A percentile compares a stretch with the other conserved stretches of the same genome.
Evolutionary conservation across 2,329 filamentous ascomycete genomes (phyloP).

Genomic region (Fusarium verrucosum): DNA sequence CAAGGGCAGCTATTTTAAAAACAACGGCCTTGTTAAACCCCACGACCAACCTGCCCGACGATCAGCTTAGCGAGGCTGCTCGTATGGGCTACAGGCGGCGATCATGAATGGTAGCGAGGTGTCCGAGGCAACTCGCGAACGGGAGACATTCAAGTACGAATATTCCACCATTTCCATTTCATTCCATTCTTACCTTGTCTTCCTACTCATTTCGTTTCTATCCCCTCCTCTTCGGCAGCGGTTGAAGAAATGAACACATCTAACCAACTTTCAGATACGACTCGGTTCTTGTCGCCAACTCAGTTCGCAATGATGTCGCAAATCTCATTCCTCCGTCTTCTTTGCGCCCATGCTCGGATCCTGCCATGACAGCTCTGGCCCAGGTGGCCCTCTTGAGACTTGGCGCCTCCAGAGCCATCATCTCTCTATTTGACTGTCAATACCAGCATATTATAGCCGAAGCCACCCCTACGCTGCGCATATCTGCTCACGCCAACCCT

Average conservation of each 20-base stretch:
- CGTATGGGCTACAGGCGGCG: neutral
- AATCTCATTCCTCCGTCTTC: conserved; percentile 37
- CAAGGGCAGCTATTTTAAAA: conserved; percentile 1
- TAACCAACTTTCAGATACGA: conserved; percentile 25
- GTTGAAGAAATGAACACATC: neutral
- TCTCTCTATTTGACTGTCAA: conserved; percentile 61
- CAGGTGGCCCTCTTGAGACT: conserved; percentile 59
- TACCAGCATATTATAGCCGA: conserved; percentile 63
- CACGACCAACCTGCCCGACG: neutral
- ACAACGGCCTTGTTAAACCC: neutral
- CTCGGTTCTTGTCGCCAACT: conserved; percentile 27
- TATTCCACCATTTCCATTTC: neutral
- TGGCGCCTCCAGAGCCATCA: conserved; percentile 53
- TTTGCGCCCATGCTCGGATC: conserved; percentile 48
- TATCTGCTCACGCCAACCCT: conserved; percentile 44
- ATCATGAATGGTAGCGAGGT: conserved; percentile 18
- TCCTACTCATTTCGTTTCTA: neutral
- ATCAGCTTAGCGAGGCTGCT: conserved; percentile 1
- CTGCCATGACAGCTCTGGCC: conserved; percentile 58
- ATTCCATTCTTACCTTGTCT: no score
- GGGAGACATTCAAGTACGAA: conserved; percentile 48
- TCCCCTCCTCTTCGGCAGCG: neutral
- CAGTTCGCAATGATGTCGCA: conserved; percentile 38
- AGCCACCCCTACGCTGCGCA: conserved; percentile 54
- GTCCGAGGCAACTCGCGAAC: conserved; percentile 44